phyloP scores from a whole-genome alignment of 176 grass and related monocot genomes.

The Raddia distichophylla region DNA sequence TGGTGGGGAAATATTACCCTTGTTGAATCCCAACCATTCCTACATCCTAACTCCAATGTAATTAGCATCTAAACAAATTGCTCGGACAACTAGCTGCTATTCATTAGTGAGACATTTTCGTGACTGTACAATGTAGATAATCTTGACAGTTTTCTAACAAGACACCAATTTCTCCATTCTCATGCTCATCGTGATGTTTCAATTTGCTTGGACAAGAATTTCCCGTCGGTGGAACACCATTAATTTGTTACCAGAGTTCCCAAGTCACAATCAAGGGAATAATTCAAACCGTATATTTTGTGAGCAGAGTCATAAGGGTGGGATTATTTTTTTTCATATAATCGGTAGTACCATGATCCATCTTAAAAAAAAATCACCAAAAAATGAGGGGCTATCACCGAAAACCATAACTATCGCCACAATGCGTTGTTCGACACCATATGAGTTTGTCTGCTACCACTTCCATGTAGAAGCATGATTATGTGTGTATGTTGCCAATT shows the following conservation, averaged over 20 bases:
- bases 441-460: too few species aligned
- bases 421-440: too few species aligned
- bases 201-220: neutral
- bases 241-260: neutral
- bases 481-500: too few species aligned
- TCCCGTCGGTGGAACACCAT: neutral
- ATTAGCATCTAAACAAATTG: constrained; percentile 55
- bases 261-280: neutral
- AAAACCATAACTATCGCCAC: neutral
- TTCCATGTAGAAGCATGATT: too few species aligned
- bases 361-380: neutral
- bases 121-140: constrained; percentile 48
- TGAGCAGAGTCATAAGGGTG: neutral
- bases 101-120: constrained; percentile 41
- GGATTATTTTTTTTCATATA: neutral
- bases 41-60: constrained; percentile 44
- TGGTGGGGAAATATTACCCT: constrained; percentile 29
- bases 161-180: constrained; percentile 20
- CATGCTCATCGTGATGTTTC: neutral
- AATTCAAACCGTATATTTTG: neutral
- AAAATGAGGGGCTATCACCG: neutral
- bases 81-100: constrained; percentile 43
- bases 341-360: neutral
- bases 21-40: constrained; percentile 43
- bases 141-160: constrained; percentile 28